A percentile compares a stretch with the other conserved stretches of the same genome.
These are phyloP conservation scores for Closterium sp. DNA, from an alignment of 139 green algal species.

Conservation along the genomic window DNA sequence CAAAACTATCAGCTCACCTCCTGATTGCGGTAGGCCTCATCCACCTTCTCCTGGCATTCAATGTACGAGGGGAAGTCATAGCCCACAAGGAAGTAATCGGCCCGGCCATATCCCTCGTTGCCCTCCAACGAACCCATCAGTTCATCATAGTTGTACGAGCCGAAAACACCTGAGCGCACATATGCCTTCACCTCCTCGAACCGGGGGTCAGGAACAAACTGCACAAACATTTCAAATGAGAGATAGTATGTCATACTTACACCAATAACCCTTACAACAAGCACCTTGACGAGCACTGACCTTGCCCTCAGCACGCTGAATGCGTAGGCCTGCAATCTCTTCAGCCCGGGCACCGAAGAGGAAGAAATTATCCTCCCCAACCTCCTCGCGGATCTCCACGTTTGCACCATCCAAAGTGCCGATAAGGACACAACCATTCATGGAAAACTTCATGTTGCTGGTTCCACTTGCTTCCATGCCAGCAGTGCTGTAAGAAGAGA, in stretches of 20 bases:
- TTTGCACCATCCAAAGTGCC: conserved; percentile 98
- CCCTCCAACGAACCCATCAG: conserved; percentile 75
- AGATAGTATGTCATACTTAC: background rate
- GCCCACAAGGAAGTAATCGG: conserved; percentile 94
- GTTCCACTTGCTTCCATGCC: conserved; percentile 92
- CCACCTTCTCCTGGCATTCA: conserved; percentile 76
- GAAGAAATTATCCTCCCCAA: conserved; percentile 83
- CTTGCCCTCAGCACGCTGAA: conserved; percentile 66
- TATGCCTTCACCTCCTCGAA: conserved; percentile 64
- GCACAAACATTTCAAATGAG: background rate
- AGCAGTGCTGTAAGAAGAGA: conserved; percentile 60
- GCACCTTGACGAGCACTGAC: too few species aligned
- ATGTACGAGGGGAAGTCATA: conserved; percentile 95
- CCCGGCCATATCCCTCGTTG: conserved; percentile 61
- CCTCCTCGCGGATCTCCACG: conserved; percentile 94
- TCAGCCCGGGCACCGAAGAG: conserved; percentile 73
- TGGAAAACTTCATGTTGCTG: conserved; percentile 99
- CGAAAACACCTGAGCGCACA: conserved; percentile 81
- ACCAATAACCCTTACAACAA: background rate
- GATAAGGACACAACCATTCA: conserved; percentile 98
- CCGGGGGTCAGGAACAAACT: conserved; percentile 65
- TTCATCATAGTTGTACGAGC: conserved; percentile 86
- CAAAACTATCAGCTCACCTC: too few species aligned
- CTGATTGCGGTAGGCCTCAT: conserved; percentile 72
- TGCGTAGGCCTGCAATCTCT: conserved; percentile 70